A percentile compares a stretch with the other conserved stretches of the same genome.
Conservation (phyloP, 2,329 filamentous ascomycete genomes). For the Domatiomyces catenatus region DNA sequence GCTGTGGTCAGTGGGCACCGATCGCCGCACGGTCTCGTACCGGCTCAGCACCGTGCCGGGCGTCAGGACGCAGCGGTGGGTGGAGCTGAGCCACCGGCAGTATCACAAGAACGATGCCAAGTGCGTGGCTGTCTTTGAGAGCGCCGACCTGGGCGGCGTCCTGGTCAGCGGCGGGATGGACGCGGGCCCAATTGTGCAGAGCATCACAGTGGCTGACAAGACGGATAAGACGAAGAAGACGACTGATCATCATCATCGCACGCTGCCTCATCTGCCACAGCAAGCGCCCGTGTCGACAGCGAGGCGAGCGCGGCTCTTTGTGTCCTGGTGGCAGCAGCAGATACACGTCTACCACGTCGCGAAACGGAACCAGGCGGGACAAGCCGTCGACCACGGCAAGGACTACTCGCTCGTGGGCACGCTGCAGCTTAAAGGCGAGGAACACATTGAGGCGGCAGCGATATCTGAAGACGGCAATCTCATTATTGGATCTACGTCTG, state of each 20-base stretch:
- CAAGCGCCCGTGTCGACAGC: constrained; percentile 58
- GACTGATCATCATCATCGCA: constrained; percentile 64
- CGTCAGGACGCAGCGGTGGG: constrained; percentile 51
- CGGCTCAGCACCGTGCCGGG: constrained; percentile 36
- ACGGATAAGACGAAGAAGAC: constrained; percentile 24
- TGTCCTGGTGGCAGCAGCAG: constrained; percentile 86
- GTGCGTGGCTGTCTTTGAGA: constrained; percentile 79
- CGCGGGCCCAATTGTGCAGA: constrained; percentile 55
- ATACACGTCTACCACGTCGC: constrained; percentile 57
- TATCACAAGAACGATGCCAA: constrained; percentile 94
- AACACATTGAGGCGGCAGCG: constrained; percentile 62
- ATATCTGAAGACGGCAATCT: constrained; percentile 58
- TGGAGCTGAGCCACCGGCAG: constrained; percentile 67
- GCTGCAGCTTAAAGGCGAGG: constrained; percentile 44
- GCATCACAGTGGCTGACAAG: background rate
- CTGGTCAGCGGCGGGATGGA: constrained; percentile 87
- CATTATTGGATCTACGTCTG: constrained; percentile 59
- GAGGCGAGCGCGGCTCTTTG: constrained; percentile 55
- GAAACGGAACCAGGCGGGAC: constrained; percentile 1
- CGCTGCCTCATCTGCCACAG: constrained; percentile 72
- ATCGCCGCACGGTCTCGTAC: constrained; percentile 73
- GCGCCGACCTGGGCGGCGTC: constrained; percentile 57
- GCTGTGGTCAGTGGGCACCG: constrained; percentile 83
- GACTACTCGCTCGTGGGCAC: constrained; percentile 11
- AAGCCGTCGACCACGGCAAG: background rate